phyloP scores from a whole-genome alignment of 1,139 yeast species.

The Sugiyamaella japonica region DNA sequence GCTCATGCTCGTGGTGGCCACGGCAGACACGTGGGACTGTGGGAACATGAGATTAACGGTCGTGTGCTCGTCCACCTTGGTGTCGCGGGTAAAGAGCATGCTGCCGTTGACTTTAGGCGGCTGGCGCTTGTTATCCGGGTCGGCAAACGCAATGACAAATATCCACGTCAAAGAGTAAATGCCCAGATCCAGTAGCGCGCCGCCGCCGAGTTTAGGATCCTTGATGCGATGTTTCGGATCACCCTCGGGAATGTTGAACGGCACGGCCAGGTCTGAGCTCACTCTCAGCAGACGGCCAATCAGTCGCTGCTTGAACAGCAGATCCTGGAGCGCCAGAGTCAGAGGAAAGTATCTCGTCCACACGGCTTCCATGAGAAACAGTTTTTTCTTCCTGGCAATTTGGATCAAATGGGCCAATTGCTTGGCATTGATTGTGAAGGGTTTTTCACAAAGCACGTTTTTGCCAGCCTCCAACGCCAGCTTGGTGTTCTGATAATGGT shows the following conservation, averaged over 20 bases:
- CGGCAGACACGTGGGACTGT: slow-evolving; percentile 34
- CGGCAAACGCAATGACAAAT: slow-evolving; percentile 35
- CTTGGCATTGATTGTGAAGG: slow-evolving; percentile 53
- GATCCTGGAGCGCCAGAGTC: slow-evolving; percentile 43
- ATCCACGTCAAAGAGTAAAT: slow-evolving; percentile 55
- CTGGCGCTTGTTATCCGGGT: slow-evolving; percentile 34
- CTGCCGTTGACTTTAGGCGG: slow-evolving; percentile 28
- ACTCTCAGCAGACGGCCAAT: slow-evolving; percentile 52
- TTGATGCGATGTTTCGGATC: slow-evolving; percentile 30
- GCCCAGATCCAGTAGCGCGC: slow-evolving; percentile 61
- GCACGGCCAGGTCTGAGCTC: slow-evolving; percentile 45
- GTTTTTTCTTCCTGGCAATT: slow-evolving; percentile 48
- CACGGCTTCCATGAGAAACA: slow-evolving; percentile 62
- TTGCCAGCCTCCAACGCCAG: slow-evolving; percentile 54
- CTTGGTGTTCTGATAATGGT: slow-evolving; percentile 53
- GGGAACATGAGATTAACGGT: slow-evolving; percentile 36
- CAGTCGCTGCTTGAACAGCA: slow-evolving; percentile 48
- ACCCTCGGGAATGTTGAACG: slow-evolving; percentile 40
- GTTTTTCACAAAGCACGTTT: slow-evolving; percentile 63
- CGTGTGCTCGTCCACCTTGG: slow-evolving; percentile 38
- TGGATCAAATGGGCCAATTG: slow-evolving; percentile 50
- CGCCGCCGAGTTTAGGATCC: slow-evolving; percentile 55
- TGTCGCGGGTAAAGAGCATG: slow-evolving; percentile 29
- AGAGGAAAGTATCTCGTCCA: slow-evolving; percentile 67
- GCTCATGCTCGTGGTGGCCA: slow-evolving; percentile 36